A percentile compares a stretch with the other conserved stretches of the same genome.
These are phyloP conservation scores for Monilinia vaccinii-corymbosi DNA, from an alignment of 2,329 filamentous ascomycete species.

Conservation along the genomic window DNA sequence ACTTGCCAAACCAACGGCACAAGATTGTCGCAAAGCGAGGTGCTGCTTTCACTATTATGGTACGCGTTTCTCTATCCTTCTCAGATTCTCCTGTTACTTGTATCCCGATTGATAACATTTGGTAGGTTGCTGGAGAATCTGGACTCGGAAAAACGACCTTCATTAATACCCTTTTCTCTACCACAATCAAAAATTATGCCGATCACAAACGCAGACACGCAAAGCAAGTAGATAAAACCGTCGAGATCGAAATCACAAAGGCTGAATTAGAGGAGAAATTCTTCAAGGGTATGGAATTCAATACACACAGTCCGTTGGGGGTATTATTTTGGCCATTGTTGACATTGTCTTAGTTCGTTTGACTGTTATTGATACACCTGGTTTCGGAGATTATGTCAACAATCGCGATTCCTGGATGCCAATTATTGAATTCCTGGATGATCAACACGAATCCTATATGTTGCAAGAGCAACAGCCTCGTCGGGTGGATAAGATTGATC, in stretches of 20 bases:
- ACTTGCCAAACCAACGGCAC: slow-evolving; percentile 65
- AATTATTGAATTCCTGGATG: slow-evolving; percentile 99
- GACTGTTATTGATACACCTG: slow-evolving; percentile 97
- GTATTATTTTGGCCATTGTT: slow-evolving; percentile 10
- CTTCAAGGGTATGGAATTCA: slow-evolving; percentile 77
- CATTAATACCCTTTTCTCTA: slow-evolving; percentile 99
- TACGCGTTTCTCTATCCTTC: slow-evolving; percentile 33
- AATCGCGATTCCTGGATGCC: slow-evolving; percentile 99
- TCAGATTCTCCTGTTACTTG: background rate
- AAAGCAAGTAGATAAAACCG: slow-evolving; percentile 99
- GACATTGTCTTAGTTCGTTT: slow-evolving; percentile 62
- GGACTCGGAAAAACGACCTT: slow-evolving; percentile 99
- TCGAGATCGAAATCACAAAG: slow-evolving; percentile 99
- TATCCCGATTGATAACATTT: slow-evolving; percentile 10
- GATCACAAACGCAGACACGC: slow-evolving; percentile 98
- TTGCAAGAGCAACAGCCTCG: slow-evolving; percentile 98
- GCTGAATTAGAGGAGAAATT: slow-evolving; percentile 99
- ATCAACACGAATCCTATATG: slow-evolving; percentile 99
- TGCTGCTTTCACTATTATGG: slow-evolving; percentile 99
- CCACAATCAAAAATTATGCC: slow-evolving; percentile 99
- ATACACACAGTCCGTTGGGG: background rate
- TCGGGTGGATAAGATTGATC: slow-evolving; percentile 96
- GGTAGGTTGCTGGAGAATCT: slow-evolving; percentile 92
- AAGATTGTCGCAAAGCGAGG: slow-evolving; percentile 76
- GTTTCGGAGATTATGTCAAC: slow-evolving; percentile 99